Conservation (phyloP, 805 yeast species). For the Blastobotrys peoriensis region DNA sequence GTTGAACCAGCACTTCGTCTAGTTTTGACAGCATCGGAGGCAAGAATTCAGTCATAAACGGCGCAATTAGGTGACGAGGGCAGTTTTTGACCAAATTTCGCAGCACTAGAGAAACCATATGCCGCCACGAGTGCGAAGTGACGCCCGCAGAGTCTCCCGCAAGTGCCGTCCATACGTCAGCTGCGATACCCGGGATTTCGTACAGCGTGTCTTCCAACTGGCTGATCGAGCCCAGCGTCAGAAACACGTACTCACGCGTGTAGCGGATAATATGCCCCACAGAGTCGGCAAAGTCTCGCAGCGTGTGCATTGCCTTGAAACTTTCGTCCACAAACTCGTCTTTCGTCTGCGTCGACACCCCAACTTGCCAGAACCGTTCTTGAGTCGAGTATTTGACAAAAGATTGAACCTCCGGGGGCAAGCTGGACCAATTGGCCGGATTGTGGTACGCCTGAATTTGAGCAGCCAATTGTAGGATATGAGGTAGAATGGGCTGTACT, state of each 20-base stretch:
- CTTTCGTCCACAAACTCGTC: conserved; percentile 93
- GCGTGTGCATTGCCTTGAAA: conserved; percentile 86
- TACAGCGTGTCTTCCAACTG: conserved; percentile 85
- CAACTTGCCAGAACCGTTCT: conserved; percentile 98
- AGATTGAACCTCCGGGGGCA: conserved; percentile 85
- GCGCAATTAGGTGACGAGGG: conserved; percentile 60
- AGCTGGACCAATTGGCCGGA: conserved; percentile 81
- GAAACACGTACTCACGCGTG: conserved; percentile 90
- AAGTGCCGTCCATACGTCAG: conserved; percentile 73
- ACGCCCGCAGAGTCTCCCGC: conserved; percentile 83
- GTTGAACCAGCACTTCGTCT: conserved; percentile 63
- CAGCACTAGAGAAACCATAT: conserved; percentile 83
- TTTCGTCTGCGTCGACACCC: conserved; percentile 87
- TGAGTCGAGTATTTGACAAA: conserved; percentile 85
- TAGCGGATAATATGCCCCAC: conserved; percentile 94
- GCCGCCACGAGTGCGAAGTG: conserved; percentile 95
- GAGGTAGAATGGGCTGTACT: conserved; percentile 85
- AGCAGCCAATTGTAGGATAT: conserved; percentile 74
- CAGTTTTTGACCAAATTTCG: conserved; percentile 85
- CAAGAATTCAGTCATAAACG: conserved; percentile 69
- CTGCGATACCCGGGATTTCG: conserved; percentile 76
- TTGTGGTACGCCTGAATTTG: conserved; percentile 94
- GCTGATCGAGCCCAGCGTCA: conserved; percentile 83
- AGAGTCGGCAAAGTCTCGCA: conserved; percentile 95
- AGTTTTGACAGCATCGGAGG: conserved; percentile 70